Conservation (phyloP, 1,284 basidiomycete species). For the Hemileia vastatrix region DNA sequence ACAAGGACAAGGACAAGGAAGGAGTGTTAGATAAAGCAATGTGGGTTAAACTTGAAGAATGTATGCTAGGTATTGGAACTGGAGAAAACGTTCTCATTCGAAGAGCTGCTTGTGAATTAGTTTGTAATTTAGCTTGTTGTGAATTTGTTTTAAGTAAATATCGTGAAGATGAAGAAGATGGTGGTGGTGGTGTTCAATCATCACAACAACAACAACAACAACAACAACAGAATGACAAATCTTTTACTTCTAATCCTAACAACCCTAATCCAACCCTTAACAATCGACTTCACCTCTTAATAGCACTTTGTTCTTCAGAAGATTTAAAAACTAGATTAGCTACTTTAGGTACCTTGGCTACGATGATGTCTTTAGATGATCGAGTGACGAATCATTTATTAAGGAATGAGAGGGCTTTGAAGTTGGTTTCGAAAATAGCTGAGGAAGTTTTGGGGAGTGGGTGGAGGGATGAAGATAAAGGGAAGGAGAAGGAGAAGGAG, state of each 20-base stretch:
- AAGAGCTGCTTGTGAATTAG: slow-evolving; percentile 77
- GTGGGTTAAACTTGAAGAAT: slow-evolving; percentile 61
- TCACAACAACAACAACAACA: slow-evolving; percentile 4
- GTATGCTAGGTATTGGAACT: slow-evolving; percentile 53
- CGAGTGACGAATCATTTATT: no score
- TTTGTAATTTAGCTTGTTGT: slow-evolving; percentile 78
- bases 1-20: slow-evolving; percentile 44
- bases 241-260: slow-evolving; percentile 24
- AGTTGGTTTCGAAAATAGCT: no score
- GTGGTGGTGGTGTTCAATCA: slow-evolving; percentile 41
- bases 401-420: no score
- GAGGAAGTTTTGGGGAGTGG: no score
- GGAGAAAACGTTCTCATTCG: slow-evolving; percentile 70
- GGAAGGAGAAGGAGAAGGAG: no score
- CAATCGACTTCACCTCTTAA: slow-evolving; percentile 66
- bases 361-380: no score
- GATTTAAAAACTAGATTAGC: slow-evolving; percentile 72
- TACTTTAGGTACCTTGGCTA: slow-evolving; percentile 73
- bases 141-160: slow-evolving; percentile 65
- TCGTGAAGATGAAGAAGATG: slow-evolving; percentile 39
- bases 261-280: slow-evolving; percentile 47
- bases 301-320: slow-evolving; percentile 72
- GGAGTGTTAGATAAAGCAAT: slow-evolving; percentile 59
- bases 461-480: no score
- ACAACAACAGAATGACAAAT: slow-evolving; percentile 29